phyloP scores from a whole-genome alignment of 2,329 filamentous ascomycete genomes.

The Anisogramma anomala region DNA sequence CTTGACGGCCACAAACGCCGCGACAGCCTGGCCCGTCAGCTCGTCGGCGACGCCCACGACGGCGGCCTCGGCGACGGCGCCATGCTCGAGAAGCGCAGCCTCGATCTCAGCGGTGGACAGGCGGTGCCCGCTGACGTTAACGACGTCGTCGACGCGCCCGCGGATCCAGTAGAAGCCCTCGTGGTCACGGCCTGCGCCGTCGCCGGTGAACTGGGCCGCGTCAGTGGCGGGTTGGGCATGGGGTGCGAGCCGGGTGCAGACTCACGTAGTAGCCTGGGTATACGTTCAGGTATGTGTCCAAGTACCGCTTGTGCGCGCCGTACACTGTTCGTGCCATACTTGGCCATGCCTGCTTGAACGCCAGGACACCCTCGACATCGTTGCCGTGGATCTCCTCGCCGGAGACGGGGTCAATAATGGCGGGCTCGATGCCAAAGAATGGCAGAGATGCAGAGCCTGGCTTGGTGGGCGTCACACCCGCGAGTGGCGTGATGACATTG shows the following conservation, averaged over 20 bases:
- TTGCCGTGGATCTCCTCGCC: conserved; percentile 90
- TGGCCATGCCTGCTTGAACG: conserved; percentile 96
- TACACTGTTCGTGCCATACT: conserved; percentile 98
- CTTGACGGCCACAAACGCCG: conserved; percentile 91
- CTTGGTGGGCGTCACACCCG: conserved; percentile 90
- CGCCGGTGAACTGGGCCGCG: conserved; percentile 63
- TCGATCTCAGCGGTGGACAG: conserved; percentile 97
- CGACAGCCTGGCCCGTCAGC: conserved; percentile 92
- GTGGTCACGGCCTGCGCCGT: conserved; percentile 90
- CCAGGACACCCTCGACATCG: conserved; percentile 91
- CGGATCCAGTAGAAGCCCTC: conserved; percentile 99
- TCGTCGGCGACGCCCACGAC: conserved; percentile 91
- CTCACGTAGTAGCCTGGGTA: conserved; percentile 97
- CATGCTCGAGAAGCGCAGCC: conserved; percentile 87
- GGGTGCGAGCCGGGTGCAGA: conserved; percentile 14
- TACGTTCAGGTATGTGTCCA: conserved; percentile 96
- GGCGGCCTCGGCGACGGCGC: conserved; percentile 80
- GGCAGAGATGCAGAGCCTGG: conserved; percentile 90
- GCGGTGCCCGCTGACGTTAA: conserved; percentile 94
- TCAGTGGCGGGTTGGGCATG: neutral
- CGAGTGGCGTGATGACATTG: conserved; percentile 87
- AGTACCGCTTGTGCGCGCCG: conserved; percentile 94
- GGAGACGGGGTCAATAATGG: conserved; percentile 92
- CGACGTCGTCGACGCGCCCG: conserved; percentile 93
- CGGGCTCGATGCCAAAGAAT: conserved; percentile 97